phyloP scores from a whole-genome alignment of 768 basidiomycete species.

The Hericium rajendrae region DNA sequence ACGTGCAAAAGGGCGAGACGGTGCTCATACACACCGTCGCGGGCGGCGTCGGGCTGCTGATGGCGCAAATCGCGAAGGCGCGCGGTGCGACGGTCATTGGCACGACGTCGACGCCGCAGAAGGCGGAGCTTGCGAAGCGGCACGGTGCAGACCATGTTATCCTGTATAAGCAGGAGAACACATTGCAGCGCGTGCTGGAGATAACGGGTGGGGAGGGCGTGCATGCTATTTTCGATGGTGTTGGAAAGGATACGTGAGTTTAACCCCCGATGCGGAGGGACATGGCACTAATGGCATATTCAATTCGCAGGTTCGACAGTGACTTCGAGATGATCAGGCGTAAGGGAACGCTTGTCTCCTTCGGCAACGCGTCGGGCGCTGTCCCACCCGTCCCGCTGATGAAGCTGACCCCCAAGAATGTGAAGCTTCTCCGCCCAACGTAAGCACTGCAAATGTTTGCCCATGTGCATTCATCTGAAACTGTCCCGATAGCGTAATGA shows the following conservation, averaged over 20 bases:
- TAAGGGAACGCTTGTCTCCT: conserved; percentile 83
- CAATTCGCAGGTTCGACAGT: conserved; percentile 51
- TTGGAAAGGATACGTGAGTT: conserved; percentile 90
- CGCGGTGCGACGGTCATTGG: conserved; percentile 88
- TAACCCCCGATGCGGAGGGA: not conserved
- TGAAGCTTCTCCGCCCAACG: conserved; percentile 72
- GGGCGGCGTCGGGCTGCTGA: conserved; percentile 72
- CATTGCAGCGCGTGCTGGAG: conserved; percentile 61
- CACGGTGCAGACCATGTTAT: conserved; percentile 86
- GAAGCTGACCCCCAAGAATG: conserved; percentile 71
- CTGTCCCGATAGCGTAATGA: conserved; percentile 40
- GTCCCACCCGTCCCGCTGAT: conserved; percentile 68
- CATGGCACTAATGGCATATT: not conserved
- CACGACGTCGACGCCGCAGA: conserved; percentile 78
- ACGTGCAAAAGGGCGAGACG: conserved; percentile 68
- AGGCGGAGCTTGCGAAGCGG: conserved; percentile 68
- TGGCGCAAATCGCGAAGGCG: conserved; percentile 58
- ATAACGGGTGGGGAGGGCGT: conserved; percentile 75
- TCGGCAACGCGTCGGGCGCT: conserved; percentile 88
- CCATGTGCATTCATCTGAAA: not conserved
- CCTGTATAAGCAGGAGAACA: conserved; percentile 66
- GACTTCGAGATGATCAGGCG: conserved; percentile 75
- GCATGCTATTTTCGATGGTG: conserved; percentile 86
- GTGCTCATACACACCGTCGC: conserved; percentile 88
- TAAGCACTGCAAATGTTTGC: conserved; percentile 24